These are phyloP conservation scores for Candida yuanshanica DNA, from an alignment of 805 yeast species.

Conservation along the genomic window DNA sequence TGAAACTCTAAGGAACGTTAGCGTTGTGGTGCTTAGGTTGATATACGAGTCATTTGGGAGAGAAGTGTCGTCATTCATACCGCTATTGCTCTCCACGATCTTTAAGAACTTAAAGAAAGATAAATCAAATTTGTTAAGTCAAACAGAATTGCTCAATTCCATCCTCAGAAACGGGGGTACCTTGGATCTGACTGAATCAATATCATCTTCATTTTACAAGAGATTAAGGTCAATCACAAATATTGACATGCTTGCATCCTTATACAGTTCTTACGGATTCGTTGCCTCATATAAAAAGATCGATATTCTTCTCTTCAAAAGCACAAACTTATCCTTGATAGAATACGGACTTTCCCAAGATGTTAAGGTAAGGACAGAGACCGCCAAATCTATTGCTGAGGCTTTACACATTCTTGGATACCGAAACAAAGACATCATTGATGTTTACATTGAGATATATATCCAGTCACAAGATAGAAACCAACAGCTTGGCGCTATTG, in stretches of 20 bases:
- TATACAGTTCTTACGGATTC: constrained; percentile 13
- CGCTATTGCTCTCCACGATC: constrained; percentile 25
- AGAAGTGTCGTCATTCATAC: constrained; percentile 28
- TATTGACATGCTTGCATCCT: constrained; percentile 11
- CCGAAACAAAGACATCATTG: constrained; percentile 17
- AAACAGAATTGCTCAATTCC: constrained; percentile 16
- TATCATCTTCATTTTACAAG: constrained; percentile 14
- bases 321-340: constrained; percentile 5
- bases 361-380: constrained; percentile 18
- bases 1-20: constrained; percentile 24
- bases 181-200: constrained; percentile 12
- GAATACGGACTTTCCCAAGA: constrained; percentile 18
- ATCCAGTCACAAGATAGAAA: constrained; percentile 20
- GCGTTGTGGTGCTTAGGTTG: constrained; percentile 24
- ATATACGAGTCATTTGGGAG: constrained; percentile 29
- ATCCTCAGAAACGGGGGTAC: constrained; percentile 21
- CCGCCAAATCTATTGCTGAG: constrained; percentile 33
- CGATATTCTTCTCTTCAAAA: constrained; percentile 26
- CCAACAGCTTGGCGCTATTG: constrained; percentile 28
- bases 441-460: constrained; percentile 18
- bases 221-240: constrained; percentile 16
- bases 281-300: constrained; percentile 25
- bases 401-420: constrained; percentile 19
- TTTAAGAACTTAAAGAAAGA: constrained; percentile 31
- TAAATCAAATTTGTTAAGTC: constrained; percentile 17